phyloP scores from a whole-genome alignment of 768 basidiomycete species.

The Hygrophorus pudorinus region DNA sequence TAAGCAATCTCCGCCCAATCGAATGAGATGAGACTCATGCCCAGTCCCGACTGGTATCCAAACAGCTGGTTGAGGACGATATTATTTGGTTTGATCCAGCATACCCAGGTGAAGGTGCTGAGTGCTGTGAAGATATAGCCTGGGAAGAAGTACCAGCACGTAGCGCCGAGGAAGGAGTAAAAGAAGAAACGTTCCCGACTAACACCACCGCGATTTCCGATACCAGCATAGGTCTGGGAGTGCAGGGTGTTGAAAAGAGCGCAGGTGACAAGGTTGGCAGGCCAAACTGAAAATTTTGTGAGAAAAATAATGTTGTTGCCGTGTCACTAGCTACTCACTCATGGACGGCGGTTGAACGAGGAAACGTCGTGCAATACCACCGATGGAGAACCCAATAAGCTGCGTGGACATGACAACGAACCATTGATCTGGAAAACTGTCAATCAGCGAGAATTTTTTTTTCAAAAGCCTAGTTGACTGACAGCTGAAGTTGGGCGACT shows the following conservation, averaged over 20 bases:
- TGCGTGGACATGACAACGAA: slow-evolving; percentile 69
- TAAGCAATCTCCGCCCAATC: slow-evolving; percentile 71
- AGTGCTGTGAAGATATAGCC: slow-evolving; percentile 65
- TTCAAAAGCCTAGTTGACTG: slow-evolving; percentile 12
- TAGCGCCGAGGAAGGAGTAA: slow-evolving; percentile 47
- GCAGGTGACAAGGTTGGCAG: slow-evolving; percentile 62
- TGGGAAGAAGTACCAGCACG: slow-evolving; percentile 55
- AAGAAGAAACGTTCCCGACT: slow-evolving; percentile 73
- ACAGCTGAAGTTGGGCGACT: slow-evolving; percentile 51
- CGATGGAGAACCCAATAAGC: slow-evolving; percentile 77
- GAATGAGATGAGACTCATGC: slow-evolving; percentile 68
- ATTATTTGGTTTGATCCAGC: slow-evolving; percentile 64
- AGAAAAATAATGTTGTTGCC: slow-evolving; percentile 18
- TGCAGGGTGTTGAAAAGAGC: slow-evolving; percentile 77
- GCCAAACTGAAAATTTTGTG: slow-evolving; percentile 62
- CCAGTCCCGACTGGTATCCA: slow-evolving; percentile 30
- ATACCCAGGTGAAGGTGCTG: slow-evolving; percentile 49
- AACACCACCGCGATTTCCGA: slow-evolving; percentile 53
- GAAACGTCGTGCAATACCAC: slow-evolving; percentile 63
- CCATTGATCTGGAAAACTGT: slow-evolving; percentile 52
- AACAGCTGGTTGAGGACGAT: slow-evolving; percentile 64
- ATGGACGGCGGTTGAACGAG: slow-evolving; percentile 64
- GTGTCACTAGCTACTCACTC: slow-evolving; percentile 33
- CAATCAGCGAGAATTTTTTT: background rate
- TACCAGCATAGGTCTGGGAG: slow-evolving; percentile 58